Evolutionary conservation across 495 filamentous ascomycete genomes (phyloP).

Genomic region (Alectoria sarmentosa): DNA sequence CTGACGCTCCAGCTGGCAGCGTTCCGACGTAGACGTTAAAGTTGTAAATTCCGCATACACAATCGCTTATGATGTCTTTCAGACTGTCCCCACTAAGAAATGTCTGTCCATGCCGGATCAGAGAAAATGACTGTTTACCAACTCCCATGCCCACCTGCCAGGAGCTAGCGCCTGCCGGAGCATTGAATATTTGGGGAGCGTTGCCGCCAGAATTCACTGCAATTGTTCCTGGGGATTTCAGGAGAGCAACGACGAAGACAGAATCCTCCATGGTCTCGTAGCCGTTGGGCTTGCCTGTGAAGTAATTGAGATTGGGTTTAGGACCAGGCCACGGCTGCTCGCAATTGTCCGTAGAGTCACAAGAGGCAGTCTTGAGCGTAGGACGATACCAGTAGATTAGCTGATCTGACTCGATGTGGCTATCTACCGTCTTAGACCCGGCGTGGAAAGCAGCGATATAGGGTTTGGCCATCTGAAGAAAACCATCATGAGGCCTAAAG

Average conservation of each 20-base stretch:
- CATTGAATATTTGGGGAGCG: constrained; percentile 37
- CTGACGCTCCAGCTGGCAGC: constrained; percentile 19
- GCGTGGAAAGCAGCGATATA: constrained; percentile 58
- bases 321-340: constrained; percentile 33
- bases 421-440: constrained; percentile 26
- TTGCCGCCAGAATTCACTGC: constrained; percentile 45
- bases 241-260: constrained; percentile 52
- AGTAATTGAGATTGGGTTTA: constrained; percentile 48
- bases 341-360: constrained; percentile 45
- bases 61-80: constrained; percentile 44
- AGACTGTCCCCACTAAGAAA: constrained; percentile 48
- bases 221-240: constrained; percentile 41
- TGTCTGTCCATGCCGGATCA: constrained; percentile 38
- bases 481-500: constrained; percentile 46
- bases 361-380: constrained; percentile 32
- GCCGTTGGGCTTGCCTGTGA: constrained; percentile 49
- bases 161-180: constrained; percentile 45
- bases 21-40: constrained; percentile 49
- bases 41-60: constrained; percentile 56
- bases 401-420: constrained; percentile 38
- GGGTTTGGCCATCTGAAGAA: constrained; percentile 51
- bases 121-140: constrained; percentile 46
- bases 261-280: constrained; percentile 46
- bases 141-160: constrained; percentile 47
- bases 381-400: constrained; percentile 61